phyloP scores from a whole-genome alignment of 2,329 filamentous ascomycete genomes.

The Peltaster fructicola region DNA sequence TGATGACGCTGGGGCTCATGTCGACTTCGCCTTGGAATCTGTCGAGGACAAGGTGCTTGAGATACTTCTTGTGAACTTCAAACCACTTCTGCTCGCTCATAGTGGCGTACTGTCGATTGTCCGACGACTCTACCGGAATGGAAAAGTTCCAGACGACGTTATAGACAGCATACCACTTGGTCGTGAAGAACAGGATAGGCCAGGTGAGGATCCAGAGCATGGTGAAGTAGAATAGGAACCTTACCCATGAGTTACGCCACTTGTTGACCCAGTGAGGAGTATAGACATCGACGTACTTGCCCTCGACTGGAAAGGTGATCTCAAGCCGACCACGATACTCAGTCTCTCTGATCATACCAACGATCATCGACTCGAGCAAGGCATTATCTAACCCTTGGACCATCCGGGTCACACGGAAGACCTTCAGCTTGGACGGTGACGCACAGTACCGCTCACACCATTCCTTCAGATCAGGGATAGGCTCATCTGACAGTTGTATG shows the following conservation, averaged over 20 bases:
- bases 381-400: constrained; percentile 45
- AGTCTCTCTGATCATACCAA: constrained; percentile 41
- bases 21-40: constrained; percentile 31
- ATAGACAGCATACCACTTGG: constrained; percentile 48
- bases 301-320: constrained; percentile 42
- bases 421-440: constrained; percentile 38
- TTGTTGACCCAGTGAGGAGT: constrained; percentile 43
- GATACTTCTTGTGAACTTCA: constrained; percentile 42
- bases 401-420: constrained; percentile 23
- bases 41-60: constrained; percentile 41
- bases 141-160: constrained; percentile 48
- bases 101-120: constrained; percentile 35
- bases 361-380: constrained; percentile 34
- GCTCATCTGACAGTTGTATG: constrained; percentile 23
- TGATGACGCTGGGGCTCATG: constrained; percentile 22
- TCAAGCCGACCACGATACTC: constrained; percentile 47
- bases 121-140: too few species aligned
- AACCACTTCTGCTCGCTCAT: constrained; percentile 40
- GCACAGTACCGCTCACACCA: constrained; percentile 56
- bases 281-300: constrained; percentile 43
- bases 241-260: constrained; percentile 50
- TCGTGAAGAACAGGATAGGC: constrained; percentile 51
- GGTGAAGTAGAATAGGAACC: constrained; percentile 46
- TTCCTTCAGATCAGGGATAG: constrained; percentile 28
- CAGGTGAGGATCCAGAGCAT: constrained; percentile 53